Base-by-base conservation (phyloP, 1,284 basidiomycete species). In the Trametes pubescens region DNA sequence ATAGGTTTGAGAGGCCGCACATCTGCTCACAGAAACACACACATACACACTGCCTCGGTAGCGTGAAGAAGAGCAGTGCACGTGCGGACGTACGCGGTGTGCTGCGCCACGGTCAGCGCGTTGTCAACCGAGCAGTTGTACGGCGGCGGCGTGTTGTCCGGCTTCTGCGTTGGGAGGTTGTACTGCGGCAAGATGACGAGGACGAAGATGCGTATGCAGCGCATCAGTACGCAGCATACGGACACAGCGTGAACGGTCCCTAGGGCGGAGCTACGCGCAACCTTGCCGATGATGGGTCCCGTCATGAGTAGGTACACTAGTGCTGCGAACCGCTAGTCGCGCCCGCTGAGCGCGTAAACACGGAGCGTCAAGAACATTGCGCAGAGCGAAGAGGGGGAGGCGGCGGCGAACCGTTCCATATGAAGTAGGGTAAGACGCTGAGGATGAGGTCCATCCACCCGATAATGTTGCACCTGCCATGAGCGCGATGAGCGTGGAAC, bases 311-410 rank as follows among this genome's bases (percentile, higher is more conserved):
- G n/a, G 46, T 16, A 40, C 1, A 61, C 60, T 16, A 57, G 43
- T 9, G 47, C 24, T 1, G 60, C 47, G 13, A 61, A 10, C n/a
- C 48, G 53, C 60, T 46, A 61, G 37, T 56, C 43, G 14, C 53
- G 52, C 21, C 60, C 60, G 18, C 18, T 44, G 26, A 61, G 18
- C n/a, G 60, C 60, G 48, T 56, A 61, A 6, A 52, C 53, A n/a
- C 60, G 60, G n/a, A 57, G 47, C 10, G 53, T 61, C 1, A 53
- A 57, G 53, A 61, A 61, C 1, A 40, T 53, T 61, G 16, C n/a
- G 40, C 2, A 16, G 13, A 9, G 22, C 18, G 5, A 21, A 14
- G n/a, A 47, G 10, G 5, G 11, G 6, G n/a, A 11, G 14, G 13
- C 1, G 24, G 24, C 6, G 3, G 13, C 46, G 34, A 21, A 57